phyloP scores from a whole-genome alignment of 352 stramenopile species.

The Globisporangium megalacanthum region DNA sequence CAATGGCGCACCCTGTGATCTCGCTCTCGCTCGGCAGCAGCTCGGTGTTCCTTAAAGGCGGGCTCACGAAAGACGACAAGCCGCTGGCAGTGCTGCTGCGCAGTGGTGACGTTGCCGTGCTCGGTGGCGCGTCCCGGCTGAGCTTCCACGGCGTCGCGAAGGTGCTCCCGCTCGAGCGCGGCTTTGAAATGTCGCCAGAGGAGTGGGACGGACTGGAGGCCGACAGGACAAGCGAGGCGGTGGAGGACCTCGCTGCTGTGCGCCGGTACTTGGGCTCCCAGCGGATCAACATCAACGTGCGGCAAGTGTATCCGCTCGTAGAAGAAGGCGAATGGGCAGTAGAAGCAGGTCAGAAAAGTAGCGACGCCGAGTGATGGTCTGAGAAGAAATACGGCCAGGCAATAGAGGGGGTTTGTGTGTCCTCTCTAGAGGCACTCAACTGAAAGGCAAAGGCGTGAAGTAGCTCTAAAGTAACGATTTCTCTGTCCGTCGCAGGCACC shows the following conservation, averaged over 20 bases:
- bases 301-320: constrained; percentile 58
- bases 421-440: not conserved
- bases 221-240: constrained; percentile 4
- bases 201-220: constrained; percentile 21
- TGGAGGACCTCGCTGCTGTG: constrained; percentile 36
- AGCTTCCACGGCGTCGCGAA: constrained; percentile 71
- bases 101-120: constrained; percentile 65
- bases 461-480: not conserved
- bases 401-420: not conserved
- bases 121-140: constrained; percentile 51
- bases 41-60: constrained; percentile 76
- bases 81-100: constrained; percentile 60
- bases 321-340: not conserved
- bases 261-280: constrained; percentile 45
- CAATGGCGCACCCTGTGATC: constrained; percentile 76
- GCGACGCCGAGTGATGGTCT: not conserved
- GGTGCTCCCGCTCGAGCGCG: constrained; percentile 31
- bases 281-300: constrained; percentile 81
- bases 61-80: constrained; percentile 47
- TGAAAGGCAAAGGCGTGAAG: not conserved
- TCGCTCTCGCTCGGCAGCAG: constrained; percentile 67
- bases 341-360: constrained; percentile 1
- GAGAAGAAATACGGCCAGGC: not conserved
- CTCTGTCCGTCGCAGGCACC: not conserved
- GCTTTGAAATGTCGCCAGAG: constrained; percentile 24